These are phyloP conservation scores for Clathrus columnatus DNA, from an alignment of 768 basidiomycete species.

Conservation along the genomic window DNA sequence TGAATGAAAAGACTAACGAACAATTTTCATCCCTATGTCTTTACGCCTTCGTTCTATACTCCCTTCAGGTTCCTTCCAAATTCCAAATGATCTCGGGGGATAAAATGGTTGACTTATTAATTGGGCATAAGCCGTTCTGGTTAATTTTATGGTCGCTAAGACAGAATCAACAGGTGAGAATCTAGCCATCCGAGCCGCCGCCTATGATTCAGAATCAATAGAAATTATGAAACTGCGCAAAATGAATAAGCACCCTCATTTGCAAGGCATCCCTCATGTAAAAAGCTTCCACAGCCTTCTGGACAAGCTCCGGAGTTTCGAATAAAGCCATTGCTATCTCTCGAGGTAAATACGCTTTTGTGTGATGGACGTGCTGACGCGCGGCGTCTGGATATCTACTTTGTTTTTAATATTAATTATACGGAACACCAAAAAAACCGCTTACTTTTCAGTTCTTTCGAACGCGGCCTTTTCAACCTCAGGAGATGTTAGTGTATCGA, in stretches of 20 bases:
- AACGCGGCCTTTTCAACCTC: constrained; percentile 60
- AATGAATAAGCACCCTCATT: constrained; percentile 53
- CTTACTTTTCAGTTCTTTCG: constrained; percentile 60
- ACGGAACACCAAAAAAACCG: not conserved
- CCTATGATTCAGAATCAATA: constrained; percentile 36
- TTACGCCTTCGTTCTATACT: constrained; percentile 67
- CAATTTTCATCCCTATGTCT: constrained; percentile 91
- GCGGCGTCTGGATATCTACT: constrained; percentile 63
- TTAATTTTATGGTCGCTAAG: constrained; percentile 62
- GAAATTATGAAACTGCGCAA: not conserved
- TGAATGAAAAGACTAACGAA: constrained; percentile 18
- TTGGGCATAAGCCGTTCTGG: constrained; percentile 91
- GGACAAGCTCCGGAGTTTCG: constrained; percentile 58
- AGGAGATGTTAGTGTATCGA: constrained; percentile 51
- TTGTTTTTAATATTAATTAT: not conserved
- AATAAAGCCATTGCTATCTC: constrained; percentile 71
- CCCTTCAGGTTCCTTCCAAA: constrained; percentile 53
- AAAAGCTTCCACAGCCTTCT: constrained; percentile 85
- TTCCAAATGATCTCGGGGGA: constrained; percentile 83
- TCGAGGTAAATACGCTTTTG: constrained; percentile 70
- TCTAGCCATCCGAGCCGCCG: constrained; percentile 81
- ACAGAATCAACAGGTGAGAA: constrained; percentile 69
- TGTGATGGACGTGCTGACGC: constrained; percentile 60
- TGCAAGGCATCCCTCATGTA: constrained; percentile 92
- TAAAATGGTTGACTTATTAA: constrained; percentile 85